Evolutionary conservation across 495 filamentous ascomycete genomes (phyloP).

Genomic region (Penicillium daleae): DNA sequence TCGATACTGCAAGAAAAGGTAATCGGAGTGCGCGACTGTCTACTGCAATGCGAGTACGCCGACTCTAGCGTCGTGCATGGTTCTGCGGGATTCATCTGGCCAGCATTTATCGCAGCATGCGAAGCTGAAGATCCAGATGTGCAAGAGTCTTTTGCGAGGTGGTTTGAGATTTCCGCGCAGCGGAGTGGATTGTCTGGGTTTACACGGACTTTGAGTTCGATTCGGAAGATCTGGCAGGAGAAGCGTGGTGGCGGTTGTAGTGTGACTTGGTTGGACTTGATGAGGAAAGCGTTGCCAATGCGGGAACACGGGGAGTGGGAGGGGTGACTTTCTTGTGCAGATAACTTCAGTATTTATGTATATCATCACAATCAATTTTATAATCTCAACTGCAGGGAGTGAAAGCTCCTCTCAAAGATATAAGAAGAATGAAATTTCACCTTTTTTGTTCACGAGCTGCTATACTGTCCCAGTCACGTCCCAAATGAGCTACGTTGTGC

Average conservation of each 20-base stretch:
- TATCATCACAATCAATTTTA: not conserved
- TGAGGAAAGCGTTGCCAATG: constrained; percentile 17
- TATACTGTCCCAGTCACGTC: too few species aligned
- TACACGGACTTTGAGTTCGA: constrained; percentile 15
- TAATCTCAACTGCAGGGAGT: too few species aligned
- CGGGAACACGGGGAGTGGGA: not conserved
- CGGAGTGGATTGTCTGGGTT: constrained; percentile 28
- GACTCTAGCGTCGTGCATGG: constrained; percentile 26
- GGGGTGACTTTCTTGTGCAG: not conserved
- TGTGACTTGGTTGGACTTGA: constrained; percentile 28
- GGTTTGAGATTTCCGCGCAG: constrained; percentile 28
- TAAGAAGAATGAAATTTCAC: too few species aligned
- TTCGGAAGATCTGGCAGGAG: constrained; percentile 26
- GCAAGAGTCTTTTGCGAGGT: constrained; percentile 27
- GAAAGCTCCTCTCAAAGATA: too few species aligned
- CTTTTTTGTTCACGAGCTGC: too few species aligned
- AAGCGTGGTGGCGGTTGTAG: constrained; percentile 18
- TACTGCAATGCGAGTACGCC: constrained; percentile 23
- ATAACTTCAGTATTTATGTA: not conserved
- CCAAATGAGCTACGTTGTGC: not conserved
- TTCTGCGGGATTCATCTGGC: constrained; percentile 31
- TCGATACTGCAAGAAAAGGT: constrained; percentile 31
- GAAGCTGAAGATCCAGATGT: constrained; percentile 29
- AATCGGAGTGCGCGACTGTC: constrained; percentile 23
- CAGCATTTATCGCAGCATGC: constrained; percentile 36